A percentile compares a stretch with the other conserved stretches of the same genome.
These are phyloP conservation scores for Verticillium albo-atrum DNA, from an alignment of 2,329 filamentous ascomycete genomes.

Conservation along the genomic window DNA sequence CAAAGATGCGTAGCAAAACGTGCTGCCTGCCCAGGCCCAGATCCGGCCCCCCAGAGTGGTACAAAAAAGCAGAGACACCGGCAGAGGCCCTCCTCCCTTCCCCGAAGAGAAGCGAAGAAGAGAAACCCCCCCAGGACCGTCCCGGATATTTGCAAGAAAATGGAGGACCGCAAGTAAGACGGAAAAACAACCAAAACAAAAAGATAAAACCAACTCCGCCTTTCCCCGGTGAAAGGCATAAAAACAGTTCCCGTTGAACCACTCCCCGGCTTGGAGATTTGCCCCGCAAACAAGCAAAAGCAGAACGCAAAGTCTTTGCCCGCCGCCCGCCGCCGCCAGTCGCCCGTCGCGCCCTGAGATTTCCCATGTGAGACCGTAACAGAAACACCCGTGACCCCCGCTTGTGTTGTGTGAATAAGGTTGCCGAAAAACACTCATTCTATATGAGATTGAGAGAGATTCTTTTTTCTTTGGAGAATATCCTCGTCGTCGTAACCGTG, in stretches of 20 bases:
- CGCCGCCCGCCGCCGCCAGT: slow-evolving; percentile 19
- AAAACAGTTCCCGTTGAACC: slow-evolving; percentile 16
- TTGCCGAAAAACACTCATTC: slow-evolving; percentile 35
- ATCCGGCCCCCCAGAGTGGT: not conserved
- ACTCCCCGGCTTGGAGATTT: slow-evolving; percentile 9
- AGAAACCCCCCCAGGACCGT: not conserved
- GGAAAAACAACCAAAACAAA: slow-evolving; percentile 2
- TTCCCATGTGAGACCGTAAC: slow-evolving; percentile 29
- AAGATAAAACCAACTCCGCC: slow-evolving; percentile 32
- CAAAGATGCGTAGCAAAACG: slow-evolving; percentile 10
- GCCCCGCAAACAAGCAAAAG: slow-evolving; percentile 16
- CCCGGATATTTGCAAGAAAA: slow-evolving; percentile 2
- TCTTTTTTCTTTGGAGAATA: slow-evolving; percentile 34
- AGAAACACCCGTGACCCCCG: slow-evolving; percentile 29
- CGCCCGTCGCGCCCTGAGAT: slow-evolving; percentile 13
- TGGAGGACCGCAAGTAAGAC: not conserved
- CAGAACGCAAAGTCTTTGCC: slow-evolving; percentile 20
- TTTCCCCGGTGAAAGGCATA: slow-evolving; percentile 17
- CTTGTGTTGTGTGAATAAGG: slow-evolving; percentile 15
- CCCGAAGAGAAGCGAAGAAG: not conserved
- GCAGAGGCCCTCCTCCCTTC: not conserved
- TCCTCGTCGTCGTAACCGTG: slow-evolving; percentile 17
- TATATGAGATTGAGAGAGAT: slow-evolving; percentile 40
- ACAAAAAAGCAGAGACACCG: not conserved
- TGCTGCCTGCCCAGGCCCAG: slow-evolving; percentile 9